A percentile compares a stretch with the other conserved stretches of the same genome.
Evolutionary conservation across 495 filamentous ascomycete species (phyloP).

Genomic region (Delitschia confertaspora): DNA sequence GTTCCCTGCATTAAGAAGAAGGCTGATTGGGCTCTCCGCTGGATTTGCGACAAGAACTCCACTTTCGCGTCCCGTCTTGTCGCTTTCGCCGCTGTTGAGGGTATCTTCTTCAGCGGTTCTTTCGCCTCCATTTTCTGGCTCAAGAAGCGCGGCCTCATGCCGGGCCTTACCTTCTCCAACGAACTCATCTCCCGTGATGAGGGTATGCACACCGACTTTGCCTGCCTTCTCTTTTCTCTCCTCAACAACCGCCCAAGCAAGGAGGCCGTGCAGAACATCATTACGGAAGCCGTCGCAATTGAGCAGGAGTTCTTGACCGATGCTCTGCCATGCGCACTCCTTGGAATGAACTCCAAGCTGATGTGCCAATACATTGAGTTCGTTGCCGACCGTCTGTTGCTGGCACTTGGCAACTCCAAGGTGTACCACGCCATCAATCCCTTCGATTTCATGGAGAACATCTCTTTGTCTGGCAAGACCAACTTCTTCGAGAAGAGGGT

Average conservation of each 20-base stretch:
- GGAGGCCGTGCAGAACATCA: slow-evolving; percentile 74
- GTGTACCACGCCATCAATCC: slow-evolving; percentile 87
- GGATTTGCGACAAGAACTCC: slow-evolving; percentile 86
- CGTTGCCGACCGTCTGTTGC: slow-evolving; percentile 87
- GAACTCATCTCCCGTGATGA: slow-evolving; percentile 99
- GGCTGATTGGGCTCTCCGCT: slow-evolving; percentile 92
- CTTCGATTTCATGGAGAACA: slow-evolving; percentile 99
- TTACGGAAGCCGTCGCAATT: slow-evolving; percentile 84
- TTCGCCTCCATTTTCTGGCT: slow-evolving; percentile 99
- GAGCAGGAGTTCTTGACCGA: slow-evolving; percentile 98
- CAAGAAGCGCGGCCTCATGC: slow-evolving; percentile 99
- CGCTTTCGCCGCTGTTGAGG: slow-evolving; percentile 95
- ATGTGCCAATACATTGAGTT: slow-evolving; percentile 99
- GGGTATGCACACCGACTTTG: slow-evolving; percentile 98
- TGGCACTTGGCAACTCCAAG: slow-evolving; percentile 89
- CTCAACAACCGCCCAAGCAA: slow-evolving; percentile 80
- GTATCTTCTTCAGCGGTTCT: slow-evolving; percentile 99
- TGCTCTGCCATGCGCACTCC: slow-evolving; percentile 79
- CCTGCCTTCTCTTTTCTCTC: slow-evolving; percentile 92
- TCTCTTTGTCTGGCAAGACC: slow-evolving; percentile 96
- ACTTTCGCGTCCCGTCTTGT: slow-evolving; percentile 94
- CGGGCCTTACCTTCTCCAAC: slow-evolving; percentile 97
- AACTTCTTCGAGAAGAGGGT: slow-evolving; percentile 99
- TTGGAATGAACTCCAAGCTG: slow-evolving; percentile 93
- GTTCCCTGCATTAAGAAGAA: slow-evolving; percentile 95